Evolutionary conservation across 176 grass and related monocot genomes (phyloP).

Genomic region (Triticum turgidum): DNA sequence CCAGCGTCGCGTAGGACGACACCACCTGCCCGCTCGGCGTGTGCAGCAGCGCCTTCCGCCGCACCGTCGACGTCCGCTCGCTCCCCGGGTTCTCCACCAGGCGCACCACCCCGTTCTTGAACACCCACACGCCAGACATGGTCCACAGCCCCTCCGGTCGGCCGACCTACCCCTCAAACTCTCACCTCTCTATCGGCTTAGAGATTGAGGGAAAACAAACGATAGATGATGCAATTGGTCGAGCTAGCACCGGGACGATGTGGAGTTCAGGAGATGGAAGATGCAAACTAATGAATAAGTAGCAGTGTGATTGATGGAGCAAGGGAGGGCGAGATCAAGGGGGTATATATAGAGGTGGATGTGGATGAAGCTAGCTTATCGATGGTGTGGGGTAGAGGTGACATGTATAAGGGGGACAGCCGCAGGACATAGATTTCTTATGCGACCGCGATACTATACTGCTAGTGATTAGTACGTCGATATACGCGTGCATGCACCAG

Average conservation of each 20-base stretch:
- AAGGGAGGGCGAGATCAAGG: constrained; percentile 18
- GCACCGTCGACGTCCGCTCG: constrained; percentile 22
- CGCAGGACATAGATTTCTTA: neutral
- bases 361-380: neutral
- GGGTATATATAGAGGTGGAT: constrained; percentile 58
- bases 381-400: constrained; percentile 45
- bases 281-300: neutral
- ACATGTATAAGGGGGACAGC: constrained; percentile 33
- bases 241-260: neutral
- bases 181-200: neutral
- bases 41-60: constrained; percentile 61
- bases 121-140: constrained; percentile 91
- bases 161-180: neutral
- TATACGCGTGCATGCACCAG: constrained; percentile 8
- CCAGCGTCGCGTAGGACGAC: constrained; percentile 64
- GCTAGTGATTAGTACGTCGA: neutral
- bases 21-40: constrained; percentile 67
- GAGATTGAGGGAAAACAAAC: neutral
- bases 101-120: constrained; percentile 64
- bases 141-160: too few species aligned
- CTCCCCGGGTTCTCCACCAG: constrained; percentile 64
- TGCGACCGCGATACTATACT: neutral
- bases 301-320: constrained; percentile 30
- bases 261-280: neutral
- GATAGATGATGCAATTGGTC: neutral